Evolutionary conservation across 202 grass and related monocot species (phyloP), one percentile per base, ranked within the genome.

Genomic region (Panicum virgatum): DNA sequence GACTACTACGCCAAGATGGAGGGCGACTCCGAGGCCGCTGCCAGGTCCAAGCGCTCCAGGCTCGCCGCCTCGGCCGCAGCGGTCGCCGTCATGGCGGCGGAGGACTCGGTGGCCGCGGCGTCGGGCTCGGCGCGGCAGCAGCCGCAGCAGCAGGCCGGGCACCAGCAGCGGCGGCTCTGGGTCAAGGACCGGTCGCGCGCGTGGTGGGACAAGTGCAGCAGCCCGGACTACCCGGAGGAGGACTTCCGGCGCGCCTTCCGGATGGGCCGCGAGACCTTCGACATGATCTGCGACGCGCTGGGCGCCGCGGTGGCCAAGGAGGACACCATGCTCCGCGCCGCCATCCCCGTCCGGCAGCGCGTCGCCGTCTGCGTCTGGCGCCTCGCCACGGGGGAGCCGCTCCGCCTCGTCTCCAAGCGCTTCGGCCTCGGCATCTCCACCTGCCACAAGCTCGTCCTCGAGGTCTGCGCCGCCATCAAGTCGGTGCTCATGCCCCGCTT

Each of bases 361-460:
- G 90, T 98, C 16, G 92, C 96, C 29, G 92, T 98, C 78, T 98
- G 92, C 88, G 61, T 98, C 69, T 98, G 92, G 92, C 88, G 90
- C 36, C 87, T 98, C 30, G 92, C 92, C 69, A 98, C 96, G 8
- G 96, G 96, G 14, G 96, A 98, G 80, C 92, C 92, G n/a, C 96
- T 98, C 20, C 88, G 96, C 53, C 87, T 98, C 1, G 92, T 98
- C 14, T 98, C 92, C 62, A 95, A 93, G 76, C 89, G 96, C 29
- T 98, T 95, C 50, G 92, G 90, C 38, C 96, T 98, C 5, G 96
- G 92, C 60, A 98, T 95, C 85, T 98, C 96, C 73, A 98, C 96
- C 40, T 98, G 92, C 87, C 96, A 98, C 80, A 98, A 98, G 86
- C 86, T 98, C 52, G 88, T 98, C 8, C 82, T 98, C 14, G 90